Base-by-base conservation (phyloP, 169 alveolate species). In the Eimeria acervulina region DNA sequence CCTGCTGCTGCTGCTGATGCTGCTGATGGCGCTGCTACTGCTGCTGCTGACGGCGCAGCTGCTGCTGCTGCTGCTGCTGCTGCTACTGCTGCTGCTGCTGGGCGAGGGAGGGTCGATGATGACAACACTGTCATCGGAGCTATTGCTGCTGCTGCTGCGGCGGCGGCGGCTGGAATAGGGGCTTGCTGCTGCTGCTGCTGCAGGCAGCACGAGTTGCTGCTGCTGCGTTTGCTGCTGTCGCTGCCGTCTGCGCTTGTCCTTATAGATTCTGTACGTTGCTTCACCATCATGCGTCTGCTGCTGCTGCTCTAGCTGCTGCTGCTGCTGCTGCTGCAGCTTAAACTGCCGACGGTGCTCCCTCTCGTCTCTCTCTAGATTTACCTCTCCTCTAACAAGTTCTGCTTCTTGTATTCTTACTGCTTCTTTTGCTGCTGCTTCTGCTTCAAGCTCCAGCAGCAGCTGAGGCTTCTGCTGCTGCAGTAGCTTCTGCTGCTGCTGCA, bases 271-370 rank as follows among this genome's bases (percentile, higher is more conserved):
- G 55, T 66, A 44, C n/a, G 63, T 52, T 12, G 38, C 19, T 51
- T 55, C 93, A 19, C 59, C 33, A 61, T 68, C 17, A 12, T 68
- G 40, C n/a, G n/a, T n/a, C 68, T 74, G 47, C 76, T 70, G 89
- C 47, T 44, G 95, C 42, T 38, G 88, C 61, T 70, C 26, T 88
- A 52, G 87, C 74, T 51, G 28, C 74, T 83, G 91, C 92, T 84
- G 92, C 94, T 61, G 94, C 66, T 61, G 84, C 68, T 87, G 81
- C 81, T 19, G 84, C 66, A 40, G 80, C 83, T 87, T 59, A 68
- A 40, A 78, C 84, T 66, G 83, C 70, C 66, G 94, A 38, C 94
- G 94, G 94, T 87, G 94, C 19, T 87, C 84, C 38, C 94, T 87
- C 15, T 87, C 94, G 40, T 84, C 92, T 51, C 92, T 51, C 38